These are phyloP conservation scores for Kodamaea lidongshanica DNA, from an alignment of 805 yeast genomes.

Conservation along the genomic window DNA sequence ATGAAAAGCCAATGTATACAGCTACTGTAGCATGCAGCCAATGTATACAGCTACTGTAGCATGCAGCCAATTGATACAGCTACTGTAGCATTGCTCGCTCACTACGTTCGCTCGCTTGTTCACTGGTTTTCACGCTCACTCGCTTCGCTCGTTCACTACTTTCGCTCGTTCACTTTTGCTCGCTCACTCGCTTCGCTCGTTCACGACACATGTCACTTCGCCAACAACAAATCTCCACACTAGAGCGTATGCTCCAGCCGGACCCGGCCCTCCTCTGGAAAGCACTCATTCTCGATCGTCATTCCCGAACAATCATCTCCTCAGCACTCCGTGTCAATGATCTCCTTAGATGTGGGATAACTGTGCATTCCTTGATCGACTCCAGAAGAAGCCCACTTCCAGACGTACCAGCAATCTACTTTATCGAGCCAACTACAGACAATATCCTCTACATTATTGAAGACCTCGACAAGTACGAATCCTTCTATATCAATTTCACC, in stretches of 20 bases:
- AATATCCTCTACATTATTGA: conserved; percentile 64
- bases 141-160: no score
- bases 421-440: conserved; percentile 78
- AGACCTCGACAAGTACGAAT: conserved; percentile 79
- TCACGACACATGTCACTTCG: conserved; percentile 17
- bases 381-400: conserved; percentile 77
- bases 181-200: no score
- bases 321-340: conserved; percentile 92
- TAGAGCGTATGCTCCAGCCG: conserved; percentile 78
- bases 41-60: no score
- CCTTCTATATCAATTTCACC: conserved; percentile 79
- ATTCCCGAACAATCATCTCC: conserved; percentile 80
- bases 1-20: no score
- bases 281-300: conserved; percentile 73
- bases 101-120: no score
- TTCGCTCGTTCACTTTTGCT: no score
- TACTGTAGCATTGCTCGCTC: no score
- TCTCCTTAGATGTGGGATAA: conserved; percentile 81
- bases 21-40: no score
- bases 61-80: no score
- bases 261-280: conserved; percentile 75
- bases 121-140: no score
- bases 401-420: conserved; percentile 92
- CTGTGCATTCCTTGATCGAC: conserved; percentile 74
- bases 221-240: conserved; percentile 22